A percentile compares a stretch with the other conserved stretches of the same genome.
These are phyloP conservation scores for Saccharomycopsis microspora DNA, from an alignment of 805 yeast genomes.

Conservation along the genomic window DNA sequence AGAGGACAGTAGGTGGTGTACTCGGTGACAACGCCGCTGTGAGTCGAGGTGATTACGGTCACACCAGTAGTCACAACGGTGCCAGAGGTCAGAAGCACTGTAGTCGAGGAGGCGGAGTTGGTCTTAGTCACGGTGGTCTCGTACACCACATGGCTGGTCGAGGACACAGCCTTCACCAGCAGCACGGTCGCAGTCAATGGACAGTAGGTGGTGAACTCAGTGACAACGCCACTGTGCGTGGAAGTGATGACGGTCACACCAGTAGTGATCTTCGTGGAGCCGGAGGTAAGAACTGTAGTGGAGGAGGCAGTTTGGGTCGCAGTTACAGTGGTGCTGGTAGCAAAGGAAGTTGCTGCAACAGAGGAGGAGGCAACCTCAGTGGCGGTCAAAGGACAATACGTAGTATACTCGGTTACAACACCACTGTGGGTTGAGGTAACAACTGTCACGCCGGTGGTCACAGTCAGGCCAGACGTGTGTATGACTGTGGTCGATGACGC, in stretches of 20 bases:
- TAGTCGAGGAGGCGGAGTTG: slow-evolving; percentile 1
- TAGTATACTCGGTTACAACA: slow-evolving; percentile 1
- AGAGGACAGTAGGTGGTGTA: slow-evolving; percentile 11
- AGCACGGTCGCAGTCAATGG: slow-evolving; percentile 11
- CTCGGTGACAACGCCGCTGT: slow-evolving; percentile 14
- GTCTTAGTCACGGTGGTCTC: neutral
- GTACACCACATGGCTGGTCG: no score
- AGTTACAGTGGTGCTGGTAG: neutral
- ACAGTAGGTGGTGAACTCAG: slow-evolving; percentile 15
- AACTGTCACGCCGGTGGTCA: neutral
- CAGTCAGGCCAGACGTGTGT: neutral
- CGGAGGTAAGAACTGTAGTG: neutral
- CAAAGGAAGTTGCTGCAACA: neutral
- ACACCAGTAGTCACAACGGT: slow-evolving; percentile 10
- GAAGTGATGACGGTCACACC: slow-evolving; percentile 10
- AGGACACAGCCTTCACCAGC: no score
- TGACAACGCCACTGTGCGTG: slow-evolving; percentile 8
- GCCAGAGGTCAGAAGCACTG: neutral
- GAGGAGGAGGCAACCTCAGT: slow-evolving; percentile 6
- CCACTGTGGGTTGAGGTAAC: slow-evolving; percentile 2
- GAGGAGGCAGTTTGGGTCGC: neutral
- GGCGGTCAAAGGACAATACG: slow-evolving; percentile 6
- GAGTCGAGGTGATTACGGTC: slow-evolving; percentile 6
- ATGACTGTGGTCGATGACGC: no score
- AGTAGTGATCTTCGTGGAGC: neutral